Conservation (phyloP, 2,329 filamentous ascomycete species). For the Cyphellophora attinorum region DNA sequence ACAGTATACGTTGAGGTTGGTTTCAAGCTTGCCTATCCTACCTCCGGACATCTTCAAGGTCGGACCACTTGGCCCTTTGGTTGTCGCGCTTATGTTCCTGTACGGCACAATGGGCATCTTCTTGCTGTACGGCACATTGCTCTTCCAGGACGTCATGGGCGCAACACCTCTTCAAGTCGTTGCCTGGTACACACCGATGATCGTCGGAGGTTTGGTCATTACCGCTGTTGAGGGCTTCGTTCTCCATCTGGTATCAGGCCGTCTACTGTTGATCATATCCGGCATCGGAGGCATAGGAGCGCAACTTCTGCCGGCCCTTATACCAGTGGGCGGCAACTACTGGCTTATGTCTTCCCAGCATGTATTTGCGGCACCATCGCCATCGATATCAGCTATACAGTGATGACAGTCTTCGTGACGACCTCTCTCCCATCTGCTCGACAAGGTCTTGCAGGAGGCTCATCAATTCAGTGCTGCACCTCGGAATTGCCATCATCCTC, state of each 20-base stretch:
- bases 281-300: constrained; percentile 49
- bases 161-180: constrained; percentile 54
- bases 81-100: constrained; percentile 51
- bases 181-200: constrained; percentile 60
- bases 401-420: constrained; percentile 69
- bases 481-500: constrained; percentile 63
- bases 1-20: constrained; percentile 66
- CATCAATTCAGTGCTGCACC: constrained; percentile 60
- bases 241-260: constrained; percentile 57
- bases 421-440: constrained; percentile 56
- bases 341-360: constrained; percentile 64
- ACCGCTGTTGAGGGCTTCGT: constrained; percentile 54
- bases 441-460: constrained; percentile 62
- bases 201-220: constrained; percentile 57
- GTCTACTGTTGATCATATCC: constrained; percentile 53
- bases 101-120: constrained; percentile 63
- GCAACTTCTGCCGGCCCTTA: constrained; percentile 54
- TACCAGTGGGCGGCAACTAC: constrained; percentile 49
- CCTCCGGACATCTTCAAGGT: constrained; percentile 61
- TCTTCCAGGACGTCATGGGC: constrained; percentile 54
- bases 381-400: constrained; percentile 66
- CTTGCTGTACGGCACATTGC: constrained; percentile 60
- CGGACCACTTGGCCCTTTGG: constrained; percentile 58
- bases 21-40: constrained; percentile 58
- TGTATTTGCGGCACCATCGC: constrained; percentile 57